These are phyloP conservation scores for Pseudomassariella vexata DNA, from an alignment of 2,329 filamentous ascomycete species.

Conservation along the genomic window DNA sequence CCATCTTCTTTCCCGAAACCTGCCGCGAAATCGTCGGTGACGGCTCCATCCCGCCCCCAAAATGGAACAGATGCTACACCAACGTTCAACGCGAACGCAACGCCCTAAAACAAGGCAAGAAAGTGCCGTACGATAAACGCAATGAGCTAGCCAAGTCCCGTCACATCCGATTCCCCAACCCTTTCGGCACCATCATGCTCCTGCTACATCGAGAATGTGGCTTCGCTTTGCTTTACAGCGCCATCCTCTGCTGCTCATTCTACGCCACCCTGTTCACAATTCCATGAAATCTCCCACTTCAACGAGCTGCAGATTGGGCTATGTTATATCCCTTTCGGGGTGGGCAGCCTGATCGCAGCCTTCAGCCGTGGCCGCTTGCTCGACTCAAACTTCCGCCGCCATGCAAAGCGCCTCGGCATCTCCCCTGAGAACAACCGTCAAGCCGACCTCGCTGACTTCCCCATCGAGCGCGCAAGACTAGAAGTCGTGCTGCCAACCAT, in stretches of 20 bases:
- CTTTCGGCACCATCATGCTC: too few relatives aligned
- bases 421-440: slow-evolving; percentile 9
- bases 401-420: slow-evolving; percentile 11
- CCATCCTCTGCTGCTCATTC: too few relatives aligned
- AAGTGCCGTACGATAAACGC: too few relatives aligned
- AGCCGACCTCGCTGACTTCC: slow-evolving; percentile 11
- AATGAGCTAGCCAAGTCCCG: too few relatives aligned
- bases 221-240: too few relatives aligned
- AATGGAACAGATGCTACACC: too few relatives aligned
- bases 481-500: slow-evolving; percentile 28
- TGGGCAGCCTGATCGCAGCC: slow-evolving; percentile 8
- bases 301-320: slow-evolving; percentile 9
- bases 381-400: slow-evolving; percentile 18
- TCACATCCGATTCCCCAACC: too few relatives aligned
- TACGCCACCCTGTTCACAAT: too few relatives aligned
- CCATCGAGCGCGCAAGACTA: slow-evolving; percentile 2
- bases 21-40: slow-evolving; percentile 2
- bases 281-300: slow-evolving; percentile 11
- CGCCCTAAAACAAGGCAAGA: too few relatives aligned
- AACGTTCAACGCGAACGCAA: too few relatives aligned
- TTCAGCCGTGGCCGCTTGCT: slow-evolving; percentile 10
- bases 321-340: slow-evolving; percentile 9
- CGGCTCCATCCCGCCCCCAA: neutral
- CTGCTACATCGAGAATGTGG: too few relatives aligned
- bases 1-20: slow-evolving; percentile 2